Conservation (phyloP, 2,329 filamentous ascomycete species). For the Beauveria scarabaeidicola region DNA sequence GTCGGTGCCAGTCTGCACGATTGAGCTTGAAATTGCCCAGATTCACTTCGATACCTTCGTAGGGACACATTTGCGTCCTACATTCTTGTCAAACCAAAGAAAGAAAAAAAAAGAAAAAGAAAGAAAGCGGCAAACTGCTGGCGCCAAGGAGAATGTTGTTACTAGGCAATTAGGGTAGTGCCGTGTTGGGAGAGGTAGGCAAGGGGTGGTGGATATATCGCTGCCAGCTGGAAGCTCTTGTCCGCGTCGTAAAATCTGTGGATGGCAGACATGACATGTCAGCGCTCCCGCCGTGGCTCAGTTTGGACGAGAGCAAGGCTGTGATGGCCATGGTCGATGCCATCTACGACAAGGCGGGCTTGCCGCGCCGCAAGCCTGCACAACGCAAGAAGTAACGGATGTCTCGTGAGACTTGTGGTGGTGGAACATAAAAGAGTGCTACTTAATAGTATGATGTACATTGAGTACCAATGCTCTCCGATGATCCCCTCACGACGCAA, state of each 20-base stretch:
- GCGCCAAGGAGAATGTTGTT: background rate
- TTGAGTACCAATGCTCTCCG: background rate
- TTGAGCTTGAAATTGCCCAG: background rate
- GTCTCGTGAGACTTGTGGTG: background rate
- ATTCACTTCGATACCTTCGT: background rate
- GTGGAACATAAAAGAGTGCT: background rate
- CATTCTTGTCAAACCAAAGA: background rate
- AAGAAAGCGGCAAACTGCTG: background rate
- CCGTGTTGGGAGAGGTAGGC: background rate
- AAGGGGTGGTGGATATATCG: slow-evolving; percentile 6
- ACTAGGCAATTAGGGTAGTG: background rate
- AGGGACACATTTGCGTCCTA: background rate
- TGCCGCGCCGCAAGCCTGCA: background rate
- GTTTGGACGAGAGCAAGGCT: background rate
- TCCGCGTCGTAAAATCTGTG: background rate
- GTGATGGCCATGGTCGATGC: slow-evolving; percentile 2
- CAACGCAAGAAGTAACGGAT: background rate
- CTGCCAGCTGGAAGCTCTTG: slow-evolving; percentile 8
- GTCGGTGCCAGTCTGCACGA: background rate
- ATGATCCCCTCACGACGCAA: background rate
- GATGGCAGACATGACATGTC: background rate
- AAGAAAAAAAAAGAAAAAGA: background rate
- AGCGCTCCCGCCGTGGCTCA: background rate
- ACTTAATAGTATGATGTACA: background rate
- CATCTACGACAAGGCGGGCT: slow-evolving; percentile 1